Evolutionary conservation across 2,329 filamentous ascomycete genomes (phyloP), one percentile per base, ranked within the genome.

Genomic region (Lecanicillium sp.): DNA sequence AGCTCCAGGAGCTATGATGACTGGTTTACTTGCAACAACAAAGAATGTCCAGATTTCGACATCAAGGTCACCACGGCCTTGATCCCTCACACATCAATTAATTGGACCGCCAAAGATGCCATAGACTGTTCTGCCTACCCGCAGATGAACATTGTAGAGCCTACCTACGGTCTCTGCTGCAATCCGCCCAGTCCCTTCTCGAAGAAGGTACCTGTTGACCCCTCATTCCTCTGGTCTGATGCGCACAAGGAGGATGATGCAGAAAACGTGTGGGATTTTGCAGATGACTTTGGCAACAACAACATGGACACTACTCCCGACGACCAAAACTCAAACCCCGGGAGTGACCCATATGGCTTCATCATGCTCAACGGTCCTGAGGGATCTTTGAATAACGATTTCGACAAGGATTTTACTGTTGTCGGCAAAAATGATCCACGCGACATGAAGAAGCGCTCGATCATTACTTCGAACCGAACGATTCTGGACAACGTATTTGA

Each of bases 271-370:
- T 40, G 38, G 38, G 38, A 40, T 10, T 40, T 40, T 29, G 38
- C 38, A 4, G 38, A 40, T n/a, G 24, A 40, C 15, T 40, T 40
- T 40, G 39, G 39, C 17, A 42, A 61, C 51, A 60, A 61, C 47
- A 48, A 58, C 29, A 12, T 38, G 7, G 57, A 60, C 35, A 38
- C 27, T 15, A 40, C 23, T 14, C 46, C 56, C 27, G 50, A 51
- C 37, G 39, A 40, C 8, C 10, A 29, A 11, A 23, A 27, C n/a
- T 23, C 26, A 24, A 30, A 30, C 26, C 26, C 52, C 29, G 61
- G 59, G 14, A 46, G 30, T 4, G 61, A 64, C 48, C 45, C 62
- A 1, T 63, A 61, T 48, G 60, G 60, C 5, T 62, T 63, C 38
- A 44, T 64, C 11, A 62, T 63, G 58, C 53, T 64, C 6, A 51